Conservation (phyloP, 2,329 filamentous ascomycete genomes). For the Talaromyces sp. region DNA sequence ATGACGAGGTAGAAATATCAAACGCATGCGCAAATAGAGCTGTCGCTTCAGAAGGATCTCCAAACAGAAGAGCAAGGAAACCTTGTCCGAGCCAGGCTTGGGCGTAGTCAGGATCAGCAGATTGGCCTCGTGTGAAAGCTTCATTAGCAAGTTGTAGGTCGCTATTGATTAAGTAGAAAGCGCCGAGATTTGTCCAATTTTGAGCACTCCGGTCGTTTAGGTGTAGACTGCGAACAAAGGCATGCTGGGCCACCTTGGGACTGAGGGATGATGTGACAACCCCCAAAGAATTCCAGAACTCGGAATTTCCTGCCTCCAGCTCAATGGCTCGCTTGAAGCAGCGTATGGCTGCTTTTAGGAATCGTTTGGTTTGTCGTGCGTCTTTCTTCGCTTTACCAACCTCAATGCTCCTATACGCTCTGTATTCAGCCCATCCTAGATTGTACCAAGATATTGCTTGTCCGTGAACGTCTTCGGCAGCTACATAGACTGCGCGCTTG, state of each 20-base stretch:
- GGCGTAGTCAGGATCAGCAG: constrained; percentile 87
- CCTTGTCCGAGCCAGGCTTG: constrained; percentile 94
- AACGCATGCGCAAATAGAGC: constrained; percentile 90
- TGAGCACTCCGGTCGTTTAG: constrained; percentile 82
- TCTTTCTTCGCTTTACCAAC: constrained; percentile 29
- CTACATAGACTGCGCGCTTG: constrained; percentile 75
- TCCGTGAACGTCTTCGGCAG: constrained; percentile 70
- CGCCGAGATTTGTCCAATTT: constrained; percentile 86
- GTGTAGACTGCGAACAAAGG: constrained; percentile 87
- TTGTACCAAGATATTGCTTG: constrained; percentile 98
- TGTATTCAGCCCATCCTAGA: constrained; percentile 86
- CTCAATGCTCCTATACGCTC: constrained; percentile 64
- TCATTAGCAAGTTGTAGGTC: constrained; percentile 84
- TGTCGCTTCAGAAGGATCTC: constrained; percentile 70
- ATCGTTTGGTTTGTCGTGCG: constrained; percentile 57
- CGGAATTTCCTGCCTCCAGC: constrained; percentile 84
- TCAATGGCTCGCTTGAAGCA: constrained; percentile 97
- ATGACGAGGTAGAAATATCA: constrained; percentile 78
- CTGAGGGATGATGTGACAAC: constrained; percentile 84
- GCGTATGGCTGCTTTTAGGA: constrained; percentile 73
- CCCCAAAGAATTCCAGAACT: constrained; percentile 96
- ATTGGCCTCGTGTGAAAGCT: constrained; percentile 85
- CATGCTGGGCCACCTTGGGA: constrained; percentile 83
- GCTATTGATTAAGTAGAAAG: constrained; percentile 76
- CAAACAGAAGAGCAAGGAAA: constrained; percentile 71